These are phyloP conservation scores for Ogataea pilisensis DNA, from an alignment of 805 yeast genomes.

Conservation along the genomic window DNA sequence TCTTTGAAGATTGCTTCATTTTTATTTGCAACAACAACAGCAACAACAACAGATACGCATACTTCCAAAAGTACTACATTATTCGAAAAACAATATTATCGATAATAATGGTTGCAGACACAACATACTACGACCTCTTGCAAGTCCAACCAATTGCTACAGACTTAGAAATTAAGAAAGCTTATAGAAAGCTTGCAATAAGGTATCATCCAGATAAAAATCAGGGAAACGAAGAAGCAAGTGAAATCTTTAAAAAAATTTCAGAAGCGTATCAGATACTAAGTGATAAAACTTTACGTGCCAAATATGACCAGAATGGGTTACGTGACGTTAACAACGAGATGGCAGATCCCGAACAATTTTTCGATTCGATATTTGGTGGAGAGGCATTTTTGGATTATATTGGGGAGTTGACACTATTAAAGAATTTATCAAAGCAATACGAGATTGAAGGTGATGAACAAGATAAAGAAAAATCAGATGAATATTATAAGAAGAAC, in stretches of 20 bases:
- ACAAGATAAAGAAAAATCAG: slow-evolving; percentile 33
- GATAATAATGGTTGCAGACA: slow-evolving; percentile 74
- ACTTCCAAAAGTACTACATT: too few relatives aligned
- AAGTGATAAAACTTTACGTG: slow-evolving; percentile 65
- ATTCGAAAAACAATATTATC: too few relatives aligned
- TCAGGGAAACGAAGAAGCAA: slow-evolving; percentile 90
- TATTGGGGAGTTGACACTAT: slow-evolving; percentile 72
- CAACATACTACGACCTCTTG: slow-evolving; percentile 79
- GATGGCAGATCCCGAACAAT: slow-evolving; percentile 79
- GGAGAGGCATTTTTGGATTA: slow-evolving; percentile 75
- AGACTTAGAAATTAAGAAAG: slow-evolving; percentile 82
- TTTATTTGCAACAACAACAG: too few relatives aligned
- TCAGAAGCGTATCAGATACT: slow-evolving; percentile 75
- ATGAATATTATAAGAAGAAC: slow-evolving; percentile 48
- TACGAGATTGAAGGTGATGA: slow-evolving; percentile 40
- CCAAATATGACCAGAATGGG: slow-evolving; percentile 80
- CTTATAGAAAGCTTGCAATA: slow-evolving; percentile 88
- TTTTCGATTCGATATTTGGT: slow-evolving; percentile 79
- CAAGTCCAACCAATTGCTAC: slow-evolving; percentile 68
- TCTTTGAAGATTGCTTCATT: too few relatives aligned
- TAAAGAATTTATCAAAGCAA: slow-evolving; percentile 59
- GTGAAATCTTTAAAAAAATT: slow-evolving; percentile 74
- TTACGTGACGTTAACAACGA: slow-evolving; percentile 47
- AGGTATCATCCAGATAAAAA: slow-evolving; percentile 93
- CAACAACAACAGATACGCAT: too few relatives aligned